These are phyloP conservation scores for Tricholomella constricta DNA, from an alignment of 768 basidiomycete species.

Conservation along the genomic window DNA sequence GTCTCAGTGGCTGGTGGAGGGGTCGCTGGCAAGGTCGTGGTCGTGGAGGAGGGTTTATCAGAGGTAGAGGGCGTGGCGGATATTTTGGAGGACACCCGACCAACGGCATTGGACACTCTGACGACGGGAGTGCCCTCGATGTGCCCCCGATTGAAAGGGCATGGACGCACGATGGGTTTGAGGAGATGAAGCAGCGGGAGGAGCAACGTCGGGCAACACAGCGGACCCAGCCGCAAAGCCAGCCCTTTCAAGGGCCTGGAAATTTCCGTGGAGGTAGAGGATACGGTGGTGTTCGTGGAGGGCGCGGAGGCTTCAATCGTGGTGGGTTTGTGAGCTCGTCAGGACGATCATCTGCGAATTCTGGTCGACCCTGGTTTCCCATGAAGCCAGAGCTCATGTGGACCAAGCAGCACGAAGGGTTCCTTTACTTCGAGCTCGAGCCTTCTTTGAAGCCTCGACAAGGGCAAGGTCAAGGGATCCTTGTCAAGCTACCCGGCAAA, in stretches of 20 bases:
- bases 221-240: slow-evolving; percentile 30
- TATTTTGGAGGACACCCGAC: slow-evolving; percentile 25
- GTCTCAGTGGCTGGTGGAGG: slow-evolving; percentile 87
- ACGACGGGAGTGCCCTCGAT: slow-evolving; percentile 23
- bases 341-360: slow-evolving; percentile 30
- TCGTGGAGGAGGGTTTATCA: slow-evolving; percentile 57
- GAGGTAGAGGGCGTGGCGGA: slow-evolving; percentile 63
- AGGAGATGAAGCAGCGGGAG: slow-evolving; percentile 81
- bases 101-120: slow-evolving; percentile 4
- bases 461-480: slow-evolving; percentile 54
- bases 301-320: slow-evolving; percentile 44
- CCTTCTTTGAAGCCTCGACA: slow-evolving; percentile 56
- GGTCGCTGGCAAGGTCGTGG: slow-evolving; percentile 75
- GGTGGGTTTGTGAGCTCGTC: slow-evolving; percentile 40
- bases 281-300: slow-evolving; percentile 48
- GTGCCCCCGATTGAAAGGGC: slow-evolving; percentile 64
- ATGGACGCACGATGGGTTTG: slow-evolving; percentile 89
- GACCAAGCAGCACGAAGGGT: slow-evolving; percentile 82
- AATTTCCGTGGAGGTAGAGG: slow-evolving; percentile 49
- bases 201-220: slow-evolving; percentile 49
- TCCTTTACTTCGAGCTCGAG: slow-evolving; percentile 60
- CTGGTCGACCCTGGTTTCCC: slow-evolving; percentile 63
- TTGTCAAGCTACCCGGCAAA: slow-evolving; percentile 64
- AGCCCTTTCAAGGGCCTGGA: slow-evolving; percentile 34
- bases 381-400: slow-evolving; percentile 80